Conservation (phyloP, 2,329 filamentous ascomycete species). For the Harringtonia aguacate region DNA sequence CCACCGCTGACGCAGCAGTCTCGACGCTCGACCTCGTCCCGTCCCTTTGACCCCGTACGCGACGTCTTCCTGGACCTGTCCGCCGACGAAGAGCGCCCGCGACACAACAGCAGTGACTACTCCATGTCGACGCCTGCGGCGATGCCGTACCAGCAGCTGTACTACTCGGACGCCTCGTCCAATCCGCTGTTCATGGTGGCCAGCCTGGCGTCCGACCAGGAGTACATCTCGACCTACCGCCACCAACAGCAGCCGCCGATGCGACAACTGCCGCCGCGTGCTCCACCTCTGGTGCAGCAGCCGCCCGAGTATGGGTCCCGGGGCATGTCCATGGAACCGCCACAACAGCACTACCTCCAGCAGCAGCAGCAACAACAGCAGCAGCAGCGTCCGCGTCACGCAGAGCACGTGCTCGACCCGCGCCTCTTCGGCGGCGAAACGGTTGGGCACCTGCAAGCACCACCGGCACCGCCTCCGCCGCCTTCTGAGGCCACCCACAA, state of each 20-base stretch:
- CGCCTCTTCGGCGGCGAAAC: constrained; percentile 12
- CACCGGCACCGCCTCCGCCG: not conserved
- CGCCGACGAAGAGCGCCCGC: not conserved
- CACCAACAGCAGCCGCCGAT: not conserved
- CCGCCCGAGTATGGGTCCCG: constrained; percentile 1
- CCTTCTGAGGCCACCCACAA: not conserved
- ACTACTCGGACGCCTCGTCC: not conserved
- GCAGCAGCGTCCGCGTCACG: not conserved
- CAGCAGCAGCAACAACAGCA: constrained; percentile 6
- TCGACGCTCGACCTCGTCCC: constrained; percentile 19
- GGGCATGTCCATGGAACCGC: constrained; percentile 5
- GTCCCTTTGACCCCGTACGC: constrained; percentile 33
- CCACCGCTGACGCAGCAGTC: not conserved
- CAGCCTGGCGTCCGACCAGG: constrained; percentile 6
- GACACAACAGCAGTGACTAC: not conserved
- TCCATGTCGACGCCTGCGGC: not conserved
- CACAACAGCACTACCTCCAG: not conserved
- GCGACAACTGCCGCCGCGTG: constrained; percentile 5
- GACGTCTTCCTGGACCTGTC: constrained; percentile 26
- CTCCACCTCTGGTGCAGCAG: constrained; percentile 1
- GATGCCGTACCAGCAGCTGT: not conserved
- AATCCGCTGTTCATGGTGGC: constrained; percentile 9
- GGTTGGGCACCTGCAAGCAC: constrained; percentile 1
- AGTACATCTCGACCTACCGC: constrained; percentile 6
- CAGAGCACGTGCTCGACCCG: constrained; percentile 9